Conservation (phyloP, 2,329 filamentous ascomycete species). For the Annulohypoxylon truncatum region DNA sequence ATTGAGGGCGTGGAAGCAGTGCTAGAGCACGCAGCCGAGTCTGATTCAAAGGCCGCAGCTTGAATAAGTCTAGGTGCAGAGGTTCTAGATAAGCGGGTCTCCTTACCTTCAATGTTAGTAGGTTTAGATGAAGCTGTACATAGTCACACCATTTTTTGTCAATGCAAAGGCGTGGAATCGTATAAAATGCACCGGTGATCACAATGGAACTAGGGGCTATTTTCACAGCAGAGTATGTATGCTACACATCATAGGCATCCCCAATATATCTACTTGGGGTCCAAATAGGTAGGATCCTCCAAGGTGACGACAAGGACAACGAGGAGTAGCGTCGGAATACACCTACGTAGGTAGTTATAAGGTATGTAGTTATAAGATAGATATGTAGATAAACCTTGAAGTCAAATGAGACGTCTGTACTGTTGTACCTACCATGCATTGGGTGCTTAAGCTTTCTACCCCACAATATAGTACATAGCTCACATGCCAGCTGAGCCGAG, state of each 20-base stretch:
- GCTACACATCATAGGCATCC: no score
- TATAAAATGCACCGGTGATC: no score
- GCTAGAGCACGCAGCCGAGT: slow-evolving; percentile 9
- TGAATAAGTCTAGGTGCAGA: background rate
- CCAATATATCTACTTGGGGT: no score
- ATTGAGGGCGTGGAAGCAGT: slow-evolving; percentile 41
- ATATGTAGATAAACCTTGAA: no score
- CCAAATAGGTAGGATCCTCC: no score
- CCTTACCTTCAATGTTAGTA: background rate
- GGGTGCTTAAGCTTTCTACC: slow-evolving; percentile 16
- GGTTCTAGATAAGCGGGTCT: background rate
- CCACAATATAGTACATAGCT: slow-evolving; percentile 19
- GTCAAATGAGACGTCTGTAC: background rate
- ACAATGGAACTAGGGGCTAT: no score
- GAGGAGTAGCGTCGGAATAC: background rate
- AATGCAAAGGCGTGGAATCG: no score
- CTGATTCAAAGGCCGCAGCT: slow-evolving; percentile 6
- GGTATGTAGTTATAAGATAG: no score
- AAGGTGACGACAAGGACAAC: no score
- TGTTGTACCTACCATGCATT: background rate
- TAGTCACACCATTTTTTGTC: no score
- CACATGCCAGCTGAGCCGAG: slow-evolving; percentile 34
- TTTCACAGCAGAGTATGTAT: no score
- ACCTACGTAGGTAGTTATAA: background rate
- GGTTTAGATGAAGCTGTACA: background rate